Conservation (phyloP, 306 rosid species). For the Pyrus communis region DNA sequence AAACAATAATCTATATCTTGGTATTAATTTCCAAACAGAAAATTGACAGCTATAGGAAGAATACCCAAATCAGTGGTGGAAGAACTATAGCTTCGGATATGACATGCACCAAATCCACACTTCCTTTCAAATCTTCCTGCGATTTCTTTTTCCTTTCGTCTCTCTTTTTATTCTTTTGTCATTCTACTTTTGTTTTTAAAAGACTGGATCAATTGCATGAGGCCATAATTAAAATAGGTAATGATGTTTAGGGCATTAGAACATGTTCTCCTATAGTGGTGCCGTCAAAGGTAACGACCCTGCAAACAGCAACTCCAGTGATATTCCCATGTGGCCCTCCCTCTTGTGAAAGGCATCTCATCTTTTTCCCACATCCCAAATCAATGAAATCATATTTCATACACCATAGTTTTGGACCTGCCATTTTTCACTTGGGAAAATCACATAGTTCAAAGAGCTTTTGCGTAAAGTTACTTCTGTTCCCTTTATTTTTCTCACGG, state of each 20-base stretch:
- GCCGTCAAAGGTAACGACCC: conserved; percentile 35
- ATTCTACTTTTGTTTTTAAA: conserved; percentile 33
- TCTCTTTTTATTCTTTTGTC: background rate
- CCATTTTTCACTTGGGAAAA: background rate
- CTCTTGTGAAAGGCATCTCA: conserved; percentile 23
- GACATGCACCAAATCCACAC: background rate
- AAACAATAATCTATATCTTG: background rate
- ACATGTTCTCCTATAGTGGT: conserved; percentile 28
- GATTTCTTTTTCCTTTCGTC: background rate
- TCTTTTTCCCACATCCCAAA: background rate
- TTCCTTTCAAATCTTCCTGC: background rate
- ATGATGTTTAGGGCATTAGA: conserved; percentile 36
- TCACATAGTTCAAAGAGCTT: conserved; percentile 19
- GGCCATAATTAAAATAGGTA: conserved; percentile 22
- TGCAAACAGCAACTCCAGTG: conserved; percentile 22
- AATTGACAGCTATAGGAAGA: background rate
- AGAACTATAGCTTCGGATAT: background rate
- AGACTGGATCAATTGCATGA: conserved; percentile 13
- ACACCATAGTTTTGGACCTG: conserved; percentile 19
- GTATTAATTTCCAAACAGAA: background rate
- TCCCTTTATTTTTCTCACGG: background rate
- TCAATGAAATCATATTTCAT: conserved; percentile 16
- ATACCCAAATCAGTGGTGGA: background rate
- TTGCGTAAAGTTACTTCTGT: conserved; percentile 20
- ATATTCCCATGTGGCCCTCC: conserved; percentile 30